These are phyloP conservation scores for Penicillium sp. DNA, from an alignment of 2,329 filamentous ascomycete species.

Conservation along the genomic window DNA sequence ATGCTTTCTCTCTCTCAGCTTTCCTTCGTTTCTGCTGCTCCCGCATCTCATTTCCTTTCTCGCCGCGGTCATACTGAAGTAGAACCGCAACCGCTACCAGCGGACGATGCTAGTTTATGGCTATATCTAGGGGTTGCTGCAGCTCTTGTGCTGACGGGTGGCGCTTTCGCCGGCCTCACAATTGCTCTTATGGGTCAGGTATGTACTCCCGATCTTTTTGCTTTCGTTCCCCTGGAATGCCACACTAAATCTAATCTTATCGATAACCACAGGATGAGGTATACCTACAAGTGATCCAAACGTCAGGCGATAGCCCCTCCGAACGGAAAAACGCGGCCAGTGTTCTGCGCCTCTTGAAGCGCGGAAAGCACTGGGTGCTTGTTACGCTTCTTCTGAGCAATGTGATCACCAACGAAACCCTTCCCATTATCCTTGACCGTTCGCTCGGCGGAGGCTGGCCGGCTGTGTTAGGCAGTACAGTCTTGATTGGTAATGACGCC, in stretches of 20 bases:
- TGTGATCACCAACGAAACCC: conserved; percentile 95
- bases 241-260: conserved; percentile 7
- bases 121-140: conserved; percentile 79
- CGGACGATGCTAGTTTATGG: conserved; percentile 72
- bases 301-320: conserved; percentile 74
- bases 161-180: conserved; percentile 92
- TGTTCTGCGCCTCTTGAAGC: conserved; percentile 79
- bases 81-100: conserved; percentile 54
- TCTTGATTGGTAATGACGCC: conserved; percentile 77
- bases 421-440: conserved; percentile 92
- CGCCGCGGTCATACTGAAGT: conserved; percentile 13
- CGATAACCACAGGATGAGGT: conserved; percentile 76
- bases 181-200: conserved; percentile 67
- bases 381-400: conserved; percentile 94
- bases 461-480: conserved; percentile 89
- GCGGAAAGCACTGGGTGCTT: conserved; percentile 96
- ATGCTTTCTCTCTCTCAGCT: conserved; percentile 43
- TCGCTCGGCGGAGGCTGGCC: conserved; percentile 94
- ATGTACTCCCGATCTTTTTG: conserved; percentile 13
- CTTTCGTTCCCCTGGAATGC: neutral
- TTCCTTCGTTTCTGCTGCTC: conserved; percentile 45
- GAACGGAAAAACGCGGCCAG: conserved; percentile 84
- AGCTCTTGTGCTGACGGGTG: conserved; percentile 81
- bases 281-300: conserved; percentile 91
- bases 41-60: conserved; percentile 28